A percentile compares a stretch with the other conserved stretches of the same genome.
Evolutionary conservation across 805 yeast species (phyloP).

Genomic region (Nakazawaea wyomingensis): DNA sequence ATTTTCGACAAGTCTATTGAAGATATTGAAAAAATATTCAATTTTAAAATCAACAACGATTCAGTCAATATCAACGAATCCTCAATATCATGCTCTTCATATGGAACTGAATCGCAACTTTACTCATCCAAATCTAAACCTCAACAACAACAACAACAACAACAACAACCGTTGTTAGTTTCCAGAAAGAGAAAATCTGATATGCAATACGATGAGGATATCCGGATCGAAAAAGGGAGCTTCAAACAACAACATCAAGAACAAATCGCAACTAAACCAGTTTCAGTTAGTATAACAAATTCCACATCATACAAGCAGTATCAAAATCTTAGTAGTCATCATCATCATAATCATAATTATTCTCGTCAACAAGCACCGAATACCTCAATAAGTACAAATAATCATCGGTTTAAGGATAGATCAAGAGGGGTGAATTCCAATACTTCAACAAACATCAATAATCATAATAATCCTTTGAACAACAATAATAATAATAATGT

Average conservation of each 20-base stretch:
- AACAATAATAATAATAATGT: no score
- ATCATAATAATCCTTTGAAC: no score
- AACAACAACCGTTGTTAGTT: background rate
- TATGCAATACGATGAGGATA: background rate
- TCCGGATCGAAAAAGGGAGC: background rate
- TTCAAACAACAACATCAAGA: background rate
- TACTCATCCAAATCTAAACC: background rate
- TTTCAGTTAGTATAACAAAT: no score
- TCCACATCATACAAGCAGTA: background rate
- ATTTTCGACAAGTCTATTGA: constrained; percentile 13
- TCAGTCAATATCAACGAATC: constrained; percentile 1
- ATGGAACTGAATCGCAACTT: background rate
- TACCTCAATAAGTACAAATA: no score
- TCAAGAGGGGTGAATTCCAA: no score
- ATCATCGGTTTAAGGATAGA: no score
- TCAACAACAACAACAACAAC: background rate
- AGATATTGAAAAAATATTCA: constrained; percentile 13
- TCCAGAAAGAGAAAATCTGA: constrained; percentile 1
- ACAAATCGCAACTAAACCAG: background rate
- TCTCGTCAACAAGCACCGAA: no score
- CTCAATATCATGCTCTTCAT: background rate
- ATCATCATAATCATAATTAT: no score
- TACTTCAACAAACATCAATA: no score
- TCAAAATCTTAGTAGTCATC: no score
- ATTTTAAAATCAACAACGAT: constrained; percentile 9